Evolutionary conservation across 2,329 filamentous ascomycete genomes (phyloP).

Genomic region (Pyrenophora seminiperda): DNA sequence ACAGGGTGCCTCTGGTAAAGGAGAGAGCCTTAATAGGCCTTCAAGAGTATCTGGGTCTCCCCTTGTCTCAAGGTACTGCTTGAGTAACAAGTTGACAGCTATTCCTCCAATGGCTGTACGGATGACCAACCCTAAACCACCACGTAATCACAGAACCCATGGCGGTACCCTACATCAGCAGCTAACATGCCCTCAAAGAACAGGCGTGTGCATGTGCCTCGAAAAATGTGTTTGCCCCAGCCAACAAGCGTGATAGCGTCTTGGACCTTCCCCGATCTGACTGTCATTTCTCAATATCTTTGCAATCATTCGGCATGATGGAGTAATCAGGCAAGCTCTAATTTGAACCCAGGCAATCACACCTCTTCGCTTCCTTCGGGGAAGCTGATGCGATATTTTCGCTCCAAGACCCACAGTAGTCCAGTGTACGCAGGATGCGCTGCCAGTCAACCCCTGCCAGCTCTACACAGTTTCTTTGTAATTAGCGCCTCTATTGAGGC

Average conservation of each 20-base stretch:
- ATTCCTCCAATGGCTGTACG: background rate
- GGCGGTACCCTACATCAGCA: background rate
- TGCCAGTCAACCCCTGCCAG: background rate
- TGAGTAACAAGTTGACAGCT: background rate
- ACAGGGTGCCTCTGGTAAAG: background rate
- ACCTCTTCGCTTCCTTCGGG: background rate
- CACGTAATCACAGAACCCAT: conserved; percentile 7
- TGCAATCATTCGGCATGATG: background rate
- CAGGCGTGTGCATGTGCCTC: conserved; percentile 4
- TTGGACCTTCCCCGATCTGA: background rate
- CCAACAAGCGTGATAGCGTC: background rate
- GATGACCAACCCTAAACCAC: conserved; percentile 5
- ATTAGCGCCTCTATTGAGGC: background rate
- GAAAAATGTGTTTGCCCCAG: background rate
- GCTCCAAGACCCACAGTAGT: background rate
- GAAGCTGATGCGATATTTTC: background rate
- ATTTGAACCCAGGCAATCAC: background rate
- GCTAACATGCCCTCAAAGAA: background rate
- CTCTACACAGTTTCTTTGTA: background rate
- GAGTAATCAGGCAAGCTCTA: background rate
- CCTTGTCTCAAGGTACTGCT: no score
- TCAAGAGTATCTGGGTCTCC: background rate
- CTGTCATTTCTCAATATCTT: background rate
- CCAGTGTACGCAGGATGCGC: background rate
- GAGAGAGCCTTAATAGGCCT: background rate